These are phyloP conservation scores for Pleurotus djamor DNA, from an alignment of 768 basidiomycete species.

Conservation along the genomic window DNA sequence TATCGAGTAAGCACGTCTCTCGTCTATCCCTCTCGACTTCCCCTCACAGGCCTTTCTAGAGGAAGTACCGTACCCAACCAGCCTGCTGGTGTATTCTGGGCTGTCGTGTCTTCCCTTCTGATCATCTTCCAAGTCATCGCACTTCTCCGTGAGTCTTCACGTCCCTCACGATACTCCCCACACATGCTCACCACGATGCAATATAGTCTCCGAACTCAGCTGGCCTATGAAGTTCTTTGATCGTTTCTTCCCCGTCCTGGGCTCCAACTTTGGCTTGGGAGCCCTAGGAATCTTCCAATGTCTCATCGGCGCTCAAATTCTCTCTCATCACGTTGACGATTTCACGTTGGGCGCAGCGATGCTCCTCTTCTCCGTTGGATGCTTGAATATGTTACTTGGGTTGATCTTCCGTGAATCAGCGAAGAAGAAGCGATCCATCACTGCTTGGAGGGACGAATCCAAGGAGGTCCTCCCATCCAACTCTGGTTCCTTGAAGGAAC, in stretches of 20 bases:
- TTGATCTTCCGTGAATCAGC: constrained; percentile 68
- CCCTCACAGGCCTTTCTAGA: constrained; percentile 19
- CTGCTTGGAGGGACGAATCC: constrained; percentile 56
- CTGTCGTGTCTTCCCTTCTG: constrained; percentile 82
- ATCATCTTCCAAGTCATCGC: constrained; percentile 84
- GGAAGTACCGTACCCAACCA: constrained; percentile 90
- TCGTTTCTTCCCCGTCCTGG: constrained; percentile 84
- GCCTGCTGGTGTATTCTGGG: constrained; percentile 90
- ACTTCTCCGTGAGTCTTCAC: constrained; percentile 41
- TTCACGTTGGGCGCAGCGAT: constrained; percentile 92
- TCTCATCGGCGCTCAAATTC: constrained; percentile 74
- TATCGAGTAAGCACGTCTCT: constrained; percentile 52
- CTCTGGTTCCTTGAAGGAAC: constrained; percentile 34
- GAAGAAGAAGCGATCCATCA: constrained; percentile 61
- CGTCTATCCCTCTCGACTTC: not conserved
- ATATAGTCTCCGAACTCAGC: constrained; percentile 71
- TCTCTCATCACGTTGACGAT: constrained; percentile 78
- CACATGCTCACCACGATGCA: not conserved
- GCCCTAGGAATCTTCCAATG: constrained; percentile 86
- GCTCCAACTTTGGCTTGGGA: constrained; percentile 81
- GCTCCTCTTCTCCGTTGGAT: constrained; percentile 90
- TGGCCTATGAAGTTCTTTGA: constrained; percentile 81
- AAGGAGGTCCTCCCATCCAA: constrained; percentile 49
- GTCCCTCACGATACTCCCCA: not conserved
- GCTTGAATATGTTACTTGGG: constrained; percentile 79